Evolutionary conservation across 202 grass and related monocot genomes (phyloP), one percentile per base, ranked within the genome.

Genomic region (Zizania palustris): DNA sequence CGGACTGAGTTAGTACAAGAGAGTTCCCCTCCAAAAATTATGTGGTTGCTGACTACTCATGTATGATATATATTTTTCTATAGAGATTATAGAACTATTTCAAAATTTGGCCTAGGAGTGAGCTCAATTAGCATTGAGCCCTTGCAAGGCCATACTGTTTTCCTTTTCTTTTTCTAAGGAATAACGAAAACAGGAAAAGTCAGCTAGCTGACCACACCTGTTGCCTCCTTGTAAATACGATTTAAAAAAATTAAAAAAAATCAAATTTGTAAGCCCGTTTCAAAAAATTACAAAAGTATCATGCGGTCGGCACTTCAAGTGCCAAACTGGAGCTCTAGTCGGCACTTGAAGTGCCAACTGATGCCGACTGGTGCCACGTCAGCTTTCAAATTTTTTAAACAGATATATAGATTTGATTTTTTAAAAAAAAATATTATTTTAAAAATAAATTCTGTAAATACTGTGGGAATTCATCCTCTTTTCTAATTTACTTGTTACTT

Each of bases 81-180:
- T 12, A 50, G 18, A 71, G 18, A 50, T 63, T 19, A 69, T 33
- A 44, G 36, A 43, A 55, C 0, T 55, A 28, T 28, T 28, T 28
- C 28, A 28, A 0, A 1, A 55, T 55, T 55, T 69, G 20, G 45
- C 63, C 58, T 58, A 9, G 33, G 13, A 60, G 6, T 49, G 71
- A 80, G 81, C 76, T 88, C 86, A 84, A 58, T 80, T 71, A 88
- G 71, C 71, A 76, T 72, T 88, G 86, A 84, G 81, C 81, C 38
- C 65, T 80, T 59, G 41, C 57, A 75, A 49, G 1, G 41, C 11
- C 28, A 43, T 75, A 41, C 4, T 11, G 0, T 51, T 39, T 63
- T 28, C 28, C 28, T 28, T 4, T 40, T 4, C 46, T 44, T 8
- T 14, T 68, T 46, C 0, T 0, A 20, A 63, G 14, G 5, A 79